Conservation (phyloP, 1,284 basidiomycete species). For the Cystobasidium pallidum region DNA sequence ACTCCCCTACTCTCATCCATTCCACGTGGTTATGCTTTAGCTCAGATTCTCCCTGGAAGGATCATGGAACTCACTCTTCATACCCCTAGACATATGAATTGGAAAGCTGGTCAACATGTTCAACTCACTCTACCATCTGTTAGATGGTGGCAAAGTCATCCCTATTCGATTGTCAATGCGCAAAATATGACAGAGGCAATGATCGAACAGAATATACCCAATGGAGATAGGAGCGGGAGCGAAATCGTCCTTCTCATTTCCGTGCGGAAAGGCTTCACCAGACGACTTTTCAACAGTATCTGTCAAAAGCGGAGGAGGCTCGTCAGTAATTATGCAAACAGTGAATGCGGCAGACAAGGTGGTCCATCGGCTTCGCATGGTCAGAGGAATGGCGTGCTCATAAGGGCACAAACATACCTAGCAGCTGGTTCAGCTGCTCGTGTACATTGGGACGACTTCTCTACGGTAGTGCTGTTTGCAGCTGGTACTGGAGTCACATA, state of each 20-base stretch:
- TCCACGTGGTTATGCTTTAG: constrained; percentile 72
- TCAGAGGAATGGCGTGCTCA: constrained; percentile 61
- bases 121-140: constrained; percentile 73
- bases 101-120: constrained; percentile 80
- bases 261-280: constrained; percentile 75
- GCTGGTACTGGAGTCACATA: constrained; percentile 82
- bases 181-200: constrained; percentile 59
- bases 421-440: constrained; percentile 76
- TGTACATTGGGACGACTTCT: constrained; percentile 68
- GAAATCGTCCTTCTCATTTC: constrained; percentile 75
- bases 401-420: constrained; percentile 72
- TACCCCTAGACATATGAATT: constrained; percentile 65
- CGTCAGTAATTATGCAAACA: neutral
- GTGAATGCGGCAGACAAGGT: neutral
- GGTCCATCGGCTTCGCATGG: neutral
- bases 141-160: constrained; percentile 71
- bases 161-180: constrained; percentile 78
- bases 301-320: constrained; percentile 44
- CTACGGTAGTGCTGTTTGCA: constrained; percentile 70
- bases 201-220: constrained; percentile 26
- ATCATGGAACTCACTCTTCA: constrained; percentile 74
- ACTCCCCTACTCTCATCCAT: constrained; percentile 54
- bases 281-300: constrained; percentile 68
- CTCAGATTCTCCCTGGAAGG: constrained; percentile 75
- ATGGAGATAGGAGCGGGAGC: constrained; percentile 55